phyloP scores from a whole-genome alignment of 2,329 filamentous ascomycete genomes.

The Aspergillus tubingensis region DNA sequence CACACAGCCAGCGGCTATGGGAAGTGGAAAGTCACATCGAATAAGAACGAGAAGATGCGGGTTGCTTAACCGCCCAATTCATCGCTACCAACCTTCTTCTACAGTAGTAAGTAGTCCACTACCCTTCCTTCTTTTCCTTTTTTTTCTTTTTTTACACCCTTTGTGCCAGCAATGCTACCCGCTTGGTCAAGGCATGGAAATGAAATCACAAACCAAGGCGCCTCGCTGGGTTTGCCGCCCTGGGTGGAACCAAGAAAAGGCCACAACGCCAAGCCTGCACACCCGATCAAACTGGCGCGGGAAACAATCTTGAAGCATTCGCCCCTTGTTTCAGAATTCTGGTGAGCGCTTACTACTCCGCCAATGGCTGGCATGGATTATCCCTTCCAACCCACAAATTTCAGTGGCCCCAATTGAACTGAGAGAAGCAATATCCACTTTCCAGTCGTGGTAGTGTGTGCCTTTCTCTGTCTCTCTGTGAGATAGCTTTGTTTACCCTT shows the following conservation, averaged over 20 bases:
- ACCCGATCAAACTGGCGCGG: constrained; percentile 39
- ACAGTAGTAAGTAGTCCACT: too few species aligned
- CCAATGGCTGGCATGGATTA: constrained; percentile 21
- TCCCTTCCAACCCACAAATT: constrained; percentile 7
- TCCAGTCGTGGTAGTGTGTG: background rate
- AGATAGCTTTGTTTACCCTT: background rate
- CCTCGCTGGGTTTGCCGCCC: background rate
- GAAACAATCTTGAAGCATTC: constrained; percentile 37
- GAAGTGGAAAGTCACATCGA: background rate
- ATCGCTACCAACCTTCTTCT: background rate
- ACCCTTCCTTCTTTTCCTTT: background rate
- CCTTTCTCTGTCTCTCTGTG: background rate
- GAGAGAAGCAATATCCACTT: constrained; percentile 8
- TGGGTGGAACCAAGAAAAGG: constrained; percentile 13
- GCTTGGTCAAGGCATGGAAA: background rate
- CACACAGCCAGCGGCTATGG: constrained; percentile 9
- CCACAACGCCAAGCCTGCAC: constrained; percentile 27
- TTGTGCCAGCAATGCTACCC: background rate
- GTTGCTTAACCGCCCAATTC: background rate
- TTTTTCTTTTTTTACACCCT: background rate
- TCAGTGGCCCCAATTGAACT: constrained; percentile 5
- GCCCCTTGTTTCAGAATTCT: constrained; percentile 36
- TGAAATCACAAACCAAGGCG: background rate
- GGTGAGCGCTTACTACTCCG: constrained; percentile 35
- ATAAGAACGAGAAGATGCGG: background rate